Evolutionary conservation across 1,284 basidiomycete genomes (phyloP), one percentile per base, ranked within the genome.

Genomic region (Sporisorium sorghi): DNA sequence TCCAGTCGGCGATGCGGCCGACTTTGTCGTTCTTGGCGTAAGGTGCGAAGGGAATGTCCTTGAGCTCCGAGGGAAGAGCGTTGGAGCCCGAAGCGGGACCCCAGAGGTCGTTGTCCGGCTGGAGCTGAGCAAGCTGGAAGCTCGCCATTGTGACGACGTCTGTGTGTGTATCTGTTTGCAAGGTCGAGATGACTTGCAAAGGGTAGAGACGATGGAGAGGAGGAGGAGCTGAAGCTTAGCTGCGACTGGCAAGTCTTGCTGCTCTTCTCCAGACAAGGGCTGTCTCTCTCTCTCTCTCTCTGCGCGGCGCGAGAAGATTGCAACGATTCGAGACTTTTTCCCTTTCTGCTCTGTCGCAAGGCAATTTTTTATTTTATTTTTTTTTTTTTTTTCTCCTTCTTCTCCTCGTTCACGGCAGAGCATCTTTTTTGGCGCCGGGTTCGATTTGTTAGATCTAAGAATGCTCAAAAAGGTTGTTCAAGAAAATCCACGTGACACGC

Each of bases 1-100:
- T 96, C 95, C 96, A 99, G 87, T 99, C 96, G 63, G 96, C 96
- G 84, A 99, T 93, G 67, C 95, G 92, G 60, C 93, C 94, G 68
- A 99, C 90, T 86, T 97, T 98, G 88, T 99, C 96, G 59, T 93
- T 91, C 90, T 98, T 98, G 86, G 94, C 94, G 88, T 93, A 98
- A 5, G 94, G 95, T 2, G 95, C 93, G 84, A 97, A 98, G 30
- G 83, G 83, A 39, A 84, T 83, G 57, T 80, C 76, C 46, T 78
- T 68, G 64, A 84, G 77, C 62, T 84, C 78, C 15, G 73, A 43
- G 23, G 82, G 79, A 33, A 83, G 76, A 37, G 73, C 70, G 56
- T 65, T 62, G 44, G 68, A 57, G 51, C 65, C 73, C n/a, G 73
- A 62, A 55, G 65, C 78, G 50, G 82, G 82, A 53, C 82, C 82